A percentile compares a stretch with the other conserved stretches of the same genome.
Conservation (phyloP, 352 stramenopile species). For the Pythium biforme region DNA sequence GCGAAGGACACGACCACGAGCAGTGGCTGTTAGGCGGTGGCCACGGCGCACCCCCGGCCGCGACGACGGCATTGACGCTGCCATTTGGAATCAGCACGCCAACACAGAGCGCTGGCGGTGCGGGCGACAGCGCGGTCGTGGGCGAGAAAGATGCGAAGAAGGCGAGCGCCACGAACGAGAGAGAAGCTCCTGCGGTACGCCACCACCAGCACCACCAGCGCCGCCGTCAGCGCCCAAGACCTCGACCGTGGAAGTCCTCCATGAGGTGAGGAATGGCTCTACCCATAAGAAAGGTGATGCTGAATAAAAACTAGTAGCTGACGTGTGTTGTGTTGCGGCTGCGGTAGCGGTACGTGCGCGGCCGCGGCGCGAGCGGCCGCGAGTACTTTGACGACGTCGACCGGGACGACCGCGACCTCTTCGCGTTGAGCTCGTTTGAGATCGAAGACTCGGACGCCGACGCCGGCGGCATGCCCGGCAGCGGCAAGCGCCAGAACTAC, state of each 20-base stretch:
- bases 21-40: too few species aligned
- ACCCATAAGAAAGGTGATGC: too few species aligned
- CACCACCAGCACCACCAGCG: not conserved
- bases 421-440: constrained; percentile 48
- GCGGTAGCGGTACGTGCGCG: constrained; percentile 21
- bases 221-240: not conserved
- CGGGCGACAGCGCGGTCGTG: not conserved
- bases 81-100: too few species aligned
- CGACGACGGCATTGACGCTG: too few species aligned
- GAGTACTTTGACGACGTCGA: constrained; percentile 45
- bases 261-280: constrained; percentile 16
- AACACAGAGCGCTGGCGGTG: too few species aligned
- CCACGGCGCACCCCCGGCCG: too few species aligned
- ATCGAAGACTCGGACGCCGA: constrained; percentile 59
- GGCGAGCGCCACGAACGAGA: constrained; percentile 2
- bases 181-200: not conserved
- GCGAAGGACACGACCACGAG: too few species aligned
- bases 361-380: constrained; percentile 9
- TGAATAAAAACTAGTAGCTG: too few species aligned
- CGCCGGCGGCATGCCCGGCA: constrained; percentile 18
- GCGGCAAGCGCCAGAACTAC: constrained; percentile 90
- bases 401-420: constrained; percentile 47
- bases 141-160: not conserved
- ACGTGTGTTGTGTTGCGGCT: too few species aligned
- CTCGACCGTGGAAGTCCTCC: constrained; percentile 15